phyloP scores from a whole-genome alignment of 176 grass and related monocot genomes.

The Microstegium vimineum region DNA sequence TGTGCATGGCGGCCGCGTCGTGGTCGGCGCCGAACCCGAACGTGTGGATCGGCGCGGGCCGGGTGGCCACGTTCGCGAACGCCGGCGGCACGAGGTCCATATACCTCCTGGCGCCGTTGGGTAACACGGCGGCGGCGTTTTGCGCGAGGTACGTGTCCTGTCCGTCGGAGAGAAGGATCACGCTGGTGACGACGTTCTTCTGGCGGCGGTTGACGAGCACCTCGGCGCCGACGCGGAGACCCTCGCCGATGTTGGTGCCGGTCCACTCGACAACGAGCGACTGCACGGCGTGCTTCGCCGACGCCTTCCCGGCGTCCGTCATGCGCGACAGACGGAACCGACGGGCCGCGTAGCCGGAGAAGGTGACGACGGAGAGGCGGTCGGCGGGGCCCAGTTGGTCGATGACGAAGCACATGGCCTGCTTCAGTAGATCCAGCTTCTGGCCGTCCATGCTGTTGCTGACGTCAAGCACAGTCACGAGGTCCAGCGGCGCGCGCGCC shows the following conservation, averaged over 20 bases:
- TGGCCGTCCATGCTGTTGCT: not conserved
- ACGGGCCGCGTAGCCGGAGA: not conserved
- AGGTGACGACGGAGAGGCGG: not conserved
- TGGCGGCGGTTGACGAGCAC: not conserved
- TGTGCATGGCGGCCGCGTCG: not conserved
- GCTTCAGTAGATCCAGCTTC: not conserved
- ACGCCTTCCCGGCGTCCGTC: not conserved
- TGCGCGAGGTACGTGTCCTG: not conserved
- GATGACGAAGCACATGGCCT: not conserved
- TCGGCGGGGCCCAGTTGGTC: not conserved
- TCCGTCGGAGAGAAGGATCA: not conserved
- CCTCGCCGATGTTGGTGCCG: not conserved
- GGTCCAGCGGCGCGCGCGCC: not conserved
- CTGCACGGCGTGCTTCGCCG: not conserved
- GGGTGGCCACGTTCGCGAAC: not conserved
- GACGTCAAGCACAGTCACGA: not conserved
- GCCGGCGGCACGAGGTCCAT: not conserved
- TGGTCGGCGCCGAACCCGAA: not conserved
- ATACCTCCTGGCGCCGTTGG: not conserved
- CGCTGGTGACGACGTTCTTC: not conserved
- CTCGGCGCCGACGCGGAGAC: not conserved
- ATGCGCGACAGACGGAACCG: not conserved
- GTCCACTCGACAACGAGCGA: no score
- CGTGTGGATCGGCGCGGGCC: not conserved
- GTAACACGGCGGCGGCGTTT: no score